Percentiles rank a stretch among this genome's conserved stretches.
phyloP scores from a whole-genome alignment of 495 filamentous ascomycete genomes.

The Collariella sp. region DNA sequence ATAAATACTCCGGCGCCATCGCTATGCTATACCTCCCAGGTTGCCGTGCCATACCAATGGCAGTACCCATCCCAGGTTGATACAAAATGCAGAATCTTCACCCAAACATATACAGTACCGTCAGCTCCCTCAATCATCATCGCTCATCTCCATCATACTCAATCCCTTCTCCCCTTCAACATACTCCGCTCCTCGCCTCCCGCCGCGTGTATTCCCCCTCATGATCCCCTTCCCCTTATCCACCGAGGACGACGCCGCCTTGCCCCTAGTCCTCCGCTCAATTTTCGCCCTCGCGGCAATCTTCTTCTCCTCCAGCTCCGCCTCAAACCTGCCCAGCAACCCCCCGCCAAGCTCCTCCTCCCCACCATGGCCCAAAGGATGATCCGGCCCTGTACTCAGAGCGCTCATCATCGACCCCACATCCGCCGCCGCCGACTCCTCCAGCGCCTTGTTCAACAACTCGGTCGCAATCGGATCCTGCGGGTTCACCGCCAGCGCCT shows the following conservation, averaged over 20 bases:
- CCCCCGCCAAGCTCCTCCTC: constrained; percentile 17
- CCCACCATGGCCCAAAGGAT: neutral
- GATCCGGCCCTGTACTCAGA: neutral
- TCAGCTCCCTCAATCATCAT: constrained; percentile 13
- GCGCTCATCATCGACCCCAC: constrained; percentile 9
- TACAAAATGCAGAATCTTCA: neutral
- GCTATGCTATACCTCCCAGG: constrained; percentile 15
- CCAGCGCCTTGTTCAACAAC: constrained; percentile 62
- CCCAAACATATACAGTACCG: neutral
- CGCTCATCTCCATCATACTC: constrained; percentile 24
- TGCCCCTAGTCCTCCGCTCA: constrained; percentile 10
- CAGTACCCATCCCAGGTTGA: constrained; percentile 1
- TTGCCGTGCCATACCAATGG: constrained; percentile 5
- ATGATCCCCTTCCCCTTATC: constrained; percentile 22
- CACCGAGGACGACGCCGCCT: neutral
- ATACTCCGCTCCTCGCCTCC: neutral
- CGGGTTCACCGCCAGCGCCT: constrained; percentile 62
- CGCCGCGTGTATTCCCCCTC: constrained; percentile 4
- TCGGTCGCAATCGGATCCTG: constrained; percentile 70
- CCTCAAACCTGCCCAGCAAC: constrained; percentile 28
- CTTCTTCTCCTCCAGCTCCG: constrained; percentile 23
- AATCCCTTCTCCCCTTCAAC: neutral
- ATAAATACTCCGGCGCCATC: constrained; percentile 12
- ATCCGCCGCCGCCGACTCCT: constrained; percentile 50
- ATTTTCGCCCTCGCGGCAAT: constrained; percentile 16